These are phyloP conservation scores for Pyrrhoderma lamaoense DNA, from an alignment of 1,284 basidiomycete species.

Conservation along the genomic window DNA sequence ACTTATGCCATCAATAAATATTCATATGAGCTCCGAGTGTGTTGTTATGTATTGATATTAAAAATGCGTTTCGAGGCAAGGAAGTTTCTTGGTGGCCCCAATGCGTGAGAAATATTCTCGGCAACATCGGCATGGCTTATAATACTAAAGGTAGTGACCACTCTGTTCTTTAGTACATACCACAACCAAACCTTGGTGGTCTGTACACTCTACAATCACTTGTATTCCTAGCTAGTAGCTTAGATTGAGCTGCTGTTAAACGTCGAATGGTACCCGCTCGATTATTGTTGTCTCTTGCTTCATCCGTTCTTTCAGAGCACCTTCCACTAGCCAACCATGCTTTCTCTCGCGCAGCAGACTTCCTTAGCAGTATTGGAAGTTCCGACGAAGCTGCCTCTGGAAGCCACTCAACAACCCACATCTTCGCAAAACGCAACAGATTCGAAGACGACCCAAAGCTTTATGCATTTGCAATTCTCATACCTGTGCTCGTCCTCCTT, in stretches of 20 bases:
- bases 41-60: too few relatives aligned
- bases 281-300: conserved; percentile 12
- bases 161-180: too few relatives aligned
- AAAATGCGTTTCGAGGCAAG: too few relatives aligned
- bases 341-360: background rate
- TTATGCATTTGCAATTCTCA: conserved; percentile 24
- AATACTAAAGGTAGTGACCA: background rate
- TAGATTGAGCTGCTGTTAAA: conserved; percentile 10
- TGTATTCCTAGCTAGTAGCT: conserved; percentile 10
- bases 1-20: too few relatives aligned
- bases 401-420: background rate
- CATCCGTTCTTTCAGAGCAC: conserved; percentile 15
- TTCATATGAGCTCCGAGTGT: too few relatives aligned
- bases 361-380: background rate
- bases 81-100: too few relatives aligned
- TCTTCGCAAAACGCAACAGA: conserved; percentile 10
- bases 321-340: conserved; percentile 9
- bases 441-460: too few relatives aligned
- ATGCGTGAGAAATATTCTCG: too few relatives aligned
- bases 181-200: too few relatives aligned
- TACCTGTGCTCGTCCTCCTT: conserved; percentile 46
- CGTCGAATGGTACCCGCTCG: conserved; percentile 16
- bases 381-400: too few relatives aligned
- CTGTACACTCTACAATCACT: background rate
- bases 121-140: too few relatives aligned